Base-by-base conservation (phyloP, 352 stramenopile genomes). In the Pythium oligandrum region DNA sequence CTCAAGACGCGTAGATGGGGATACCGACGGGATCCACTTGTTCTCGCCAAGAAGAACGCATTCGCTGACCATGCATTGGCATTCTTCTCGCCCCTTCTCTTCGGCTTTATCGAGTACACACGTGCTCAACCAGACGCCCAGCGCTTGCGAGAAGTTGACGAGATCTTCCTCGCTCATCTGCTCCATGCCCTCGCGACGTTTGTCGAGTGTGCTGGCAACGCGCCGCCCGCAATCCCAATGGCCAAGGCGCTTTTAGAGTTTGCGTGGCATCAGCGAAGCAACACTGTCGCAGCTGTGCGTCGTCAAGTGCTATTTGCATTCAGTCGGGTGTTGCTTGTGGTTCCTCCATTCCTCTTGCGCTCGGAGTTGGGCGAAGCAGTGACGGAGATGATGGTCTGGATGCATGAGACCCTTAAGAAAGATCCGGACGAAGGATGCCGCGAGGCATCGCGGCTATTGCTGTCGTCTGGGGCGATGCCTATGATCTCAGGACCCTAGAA, bases 51-150 rank as follows among this genome's bases (percentile, higher is more conserved):
- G 67, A 73, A 66, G 49, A 92, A 92, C 32, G 69, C 64, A 2
- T 92, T 92, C 55, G 72, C 53, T 32, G 73, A 83, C 1, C 63
- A 86, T 26, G 76, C 77, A 3, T 51, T 88, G 31, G 49, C 53
- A 26, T 92, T 92, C 54, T 92, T 92, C 57, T 86, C 75, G n/a
- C 78, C 81, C 11, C 42, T 92, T 40, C 48, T 92, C 3, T 86
- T 88, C 45, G 78, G 81, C 2, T 92, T 88, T 56, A 57, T 84
- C 26, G 62, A 84, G 45, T 92, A 83, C 50, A 53, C 72, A 33
- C 71, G 61, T 4, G 55, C 67, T 32, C 61, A 81, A 48, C 12
- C 64, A 32, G 38, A 37, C 4, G 33, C 44, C 3, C 63, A 67
- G 42, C 37, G 61, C 3, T 49, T 70, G 42, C 78, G 57, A 12